Conservation (phyloP, 805 yeast species). For the Yarrowia deformans region DNA sequence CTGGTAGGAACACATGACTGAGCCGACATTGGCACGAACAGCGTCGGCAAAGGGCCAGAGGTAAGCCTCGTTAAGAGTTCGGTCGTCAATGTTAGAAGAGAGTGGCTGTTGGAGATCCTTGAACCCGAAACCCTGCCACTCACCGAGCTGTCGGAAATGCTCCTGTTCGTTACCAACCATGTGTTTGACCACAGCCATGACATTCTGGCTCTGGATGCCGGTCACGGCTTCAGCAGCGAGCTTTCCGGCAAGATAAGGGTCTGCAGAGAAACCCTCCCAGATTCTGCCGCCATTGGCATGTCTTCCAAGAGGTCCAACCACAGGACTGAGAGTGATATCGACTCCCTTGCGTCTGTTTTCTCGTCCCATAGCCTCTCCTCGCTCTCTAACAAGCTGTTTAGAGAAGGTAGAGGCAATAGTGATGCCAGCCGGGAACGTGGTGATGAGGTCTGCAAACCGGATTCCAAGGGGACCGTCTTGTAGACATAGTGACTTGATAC, state of each 20-base stretch:
- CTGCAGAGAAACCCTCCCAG: constrained; percentile 71
- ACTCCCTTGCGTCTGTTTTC: constrained; percentile 64
- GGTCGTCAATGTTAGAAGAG: constrained; percentile 64
- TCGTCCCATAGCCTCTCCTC: constrained; percentile 65
- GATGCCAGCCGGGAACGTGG: constrained; percentile 65
- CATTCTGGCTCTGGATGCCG: constrained; percentile 66
- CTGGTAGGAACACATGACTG: constrained; percentile 69
- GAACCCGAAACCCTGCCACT: constrained; percentile 54
- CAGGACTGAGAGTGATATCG: constrained; percentile 63
- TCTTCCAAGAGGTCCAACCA: constrained; percentile 65
- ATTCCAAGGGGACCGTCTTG: constrained; percentile 73
- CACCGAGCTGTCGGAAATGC: constrained; percentile 61
- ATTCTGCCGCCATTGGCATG: constrained; percentile 70
- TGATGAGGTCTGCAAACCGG: constrained; percentile 60
- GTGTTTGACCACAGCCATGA: constrained; percentile 64
- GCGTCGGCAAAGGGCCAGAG: constrained; percentile 74
- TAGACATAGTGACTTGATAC: constrained; percentile 62
- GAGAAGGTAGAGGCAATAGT: constrained; percentile 68
- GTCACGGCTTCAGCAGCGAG: constrained; percentile 60
- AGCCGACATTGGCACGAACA: constrained; percentile 64
- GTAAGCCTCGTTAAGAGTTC: constrained; percentile 67
- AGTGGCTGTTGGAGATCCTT: constrained; percentile 51
- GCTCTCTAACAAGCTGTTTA: constrained; percentile 57
- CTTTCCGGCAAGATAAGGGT: constrained; percentile 66
- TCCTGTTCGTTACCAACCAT: constrained; percentile 70